phyloP scores from a whole-genome alignment of 768 basidiomycete genomes.

The Coprinopsis cinerea region DNA sequence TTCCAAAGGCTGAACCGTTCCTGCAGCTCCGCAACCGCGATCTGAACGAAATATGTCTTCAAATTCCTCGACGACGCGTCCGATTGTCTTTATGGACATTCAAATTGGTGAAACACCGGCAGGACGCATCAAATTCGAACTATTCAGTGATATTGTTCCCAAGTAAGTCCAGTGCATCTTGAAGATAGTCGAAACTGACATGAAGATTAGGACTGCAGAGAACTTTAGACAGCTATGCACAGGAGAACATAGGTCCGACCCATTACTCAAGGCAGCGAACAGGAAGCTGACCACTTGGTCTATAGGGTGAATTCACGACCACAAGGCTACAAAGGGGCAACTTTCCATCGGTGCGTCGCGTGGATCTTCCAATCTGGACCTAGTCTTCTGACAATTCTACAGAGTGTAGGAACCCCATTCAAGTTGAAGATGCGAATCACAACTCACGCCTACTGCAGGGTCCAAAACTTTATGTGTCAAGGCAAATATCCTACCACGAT shows the following conservation, averaged over 20 bases:
- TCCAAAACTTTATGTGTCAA: constrained; percentile 96
- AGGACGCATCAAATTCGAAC: constrained; percentile 93
- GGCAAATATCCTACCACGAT: constrained; percentile 34
- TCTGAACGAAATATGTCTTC: too few species aligned
- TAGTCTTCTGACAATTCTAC: constrained; percentile 15
- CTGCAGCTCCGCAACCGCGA: background rate
- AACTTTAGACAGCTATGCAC: constrained; percentile 98
- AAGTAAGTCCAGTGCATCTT: constrained; percentile 51
- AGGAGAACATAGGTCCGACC: constrained; percentile 81
- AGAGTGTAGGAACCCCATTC: constrained; percentile 63
- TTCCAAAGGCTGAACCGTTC: background rate
- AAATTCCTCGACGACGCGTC: constrained; percentile 50
- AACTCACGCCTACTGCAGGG: constrained; percentile 35
- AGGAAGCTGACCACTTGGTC: constrained; percentile 4
- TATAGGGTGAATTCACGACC: constrained; percentile 74
- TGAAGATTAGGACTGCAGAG: constrained; percentile 74
- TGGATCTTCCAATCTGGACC: background rate
- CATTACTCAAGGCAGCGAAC: background rate
- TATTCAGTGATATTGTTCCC: constrained; percentile 93
- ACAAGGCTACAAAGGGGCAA: constrained; percentile 88
- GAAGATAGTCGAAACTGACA: constrained; percentile 5
- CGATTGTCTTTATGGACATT: constrained; percentile 96
- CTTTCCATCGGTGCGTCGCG: constrained; percentile 74
- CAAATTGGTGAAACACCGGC: constrained; percentile 95
- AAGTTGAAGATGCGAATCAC: background rate